These are phyloP conservation scores for Lantana camara DNA, from an alignment of 257 asterid species.

Conservation along the genomic window DNA sequence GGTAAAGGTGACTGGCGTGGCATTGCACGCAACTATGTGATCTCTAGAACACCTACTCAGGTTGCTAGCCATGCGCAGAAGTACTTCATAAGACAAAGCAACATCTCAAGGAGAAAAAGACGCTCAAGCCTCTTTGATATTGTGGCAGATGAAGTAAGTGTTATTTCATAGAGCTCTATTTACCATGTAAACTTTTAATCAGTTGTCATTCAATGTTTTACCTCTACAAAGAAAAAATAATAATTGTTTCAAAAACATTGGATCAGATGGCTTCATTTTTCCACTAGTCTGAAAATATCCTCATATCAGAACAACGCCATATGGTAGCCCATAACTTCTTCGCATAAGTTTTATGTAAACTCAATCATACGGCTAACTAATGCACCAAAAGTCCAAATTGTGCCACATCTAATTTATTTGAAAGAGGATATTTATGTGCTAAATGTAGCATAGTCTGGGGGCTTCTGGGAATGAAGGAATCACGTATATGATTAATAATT, in stretches of 20 bases:
- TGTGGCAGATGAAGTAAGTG: conserved; percentile 89
- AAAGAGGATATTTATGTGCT: too few relatives aligned
- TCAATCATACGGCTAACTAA: too few relatives aligned
- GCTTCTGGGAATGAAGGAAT: too few relatives aligned
- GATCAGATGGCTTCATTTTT: not conserved
- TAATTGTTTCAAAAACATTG: not conserved
- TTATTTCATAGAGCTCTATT: conserved; percentile 1
- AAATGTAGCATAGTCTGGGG: too few relatives aligned
- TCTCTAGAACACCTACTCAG: conserved; percentile 95
- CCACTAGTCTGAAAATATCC: not conserved
- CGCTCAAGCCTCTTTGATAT: conserved; percentile 98
- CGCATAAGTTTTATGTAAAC: not conserved
- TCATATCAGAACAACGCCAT: not conserved
- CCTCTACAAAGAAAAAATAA: not conserved
- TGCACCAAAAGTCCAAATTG: too few relatives aligned
- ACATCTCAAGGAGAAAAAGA: conserved; percentile 88
- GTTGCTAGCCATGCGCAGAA: conserved; percentile 99
- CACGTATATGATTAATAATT: too few relatives aligned
- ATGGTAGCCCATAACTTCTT: not conserved
- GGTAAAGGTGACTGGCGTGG: conserved; percentile 99
- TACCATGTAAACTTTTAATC: not conserved
- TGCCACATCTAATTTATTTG: too few relatives aligned
- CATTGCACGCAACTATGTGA: conserved; percentile 88
- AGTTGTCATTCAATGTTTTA: not conserved
- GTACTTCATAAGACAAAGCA: conserved; percentile 91